Evolutionary conservation across 495 filamentous ascomycete species (phyloP), one percentile per base, ranked within the genome.

Genomic region (Penicillium malachiteum): DNA sequence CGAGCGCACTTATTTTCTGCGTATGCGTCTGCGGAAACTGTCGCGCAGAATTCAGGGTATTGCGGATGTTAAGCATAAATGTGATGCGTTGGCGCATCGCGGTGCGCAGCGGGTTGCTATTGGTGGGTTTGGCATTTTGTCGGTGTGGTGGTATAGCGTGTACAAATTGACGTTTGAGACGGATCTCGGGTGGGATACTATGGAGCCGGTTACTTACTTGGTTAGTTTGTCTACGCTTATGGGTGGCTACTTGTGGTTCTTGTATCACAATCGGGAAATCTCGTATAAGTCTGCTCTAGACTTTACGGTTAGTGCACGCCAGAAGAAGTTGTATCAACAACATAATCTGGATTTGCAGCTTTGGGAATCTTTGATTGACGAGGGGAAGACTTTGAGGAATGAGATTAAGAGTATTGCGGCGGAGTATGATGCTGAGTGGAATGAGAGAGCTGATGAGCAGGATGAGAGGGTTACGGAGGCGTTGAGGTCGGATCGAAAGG

Each of bases 361-460:
- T 50, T 97, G 91, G 92, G 87, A 94, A 62, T 70, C 70, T 2
- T 59, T 96, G 44, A 80, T 95, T n/a, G 84, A 91, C 47, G 89
- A 94, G 48, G 90, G 84, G 0, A 97, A 96, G 64, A 71, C 82
- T 30, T 69, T 97, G 54, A 69, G 93, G 18, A 81, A 77, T 59
- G 93, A 97, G 71, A 91, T 97, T 55, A 88, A 86, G 68, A 78
- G 72, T 5, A 85, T 96, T 38, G 91, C 93, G 0, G 82, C 85
- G 21, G 90, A 96, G 67, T 96, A 96, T 71, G 91, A 94, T 63
- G 90, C 90, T n/a, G 90, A 92, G 17, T 97, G 92, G 92, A 83
- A 97, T 71, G 92, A 97, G 73, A 79, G 72, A 45, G 74, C 75
- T 48, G 90, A 96, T 68, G 86, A 91, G 42, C 82, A 84, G n/a